Percentiles rank a stretch among this genome's conserved stretches.
These are phyloP conservation scores for Aspergillus carlsbadensis DNA, from an alignment of 495 filamentous ascomycete species.

Conservation along the genomic window DNA sequence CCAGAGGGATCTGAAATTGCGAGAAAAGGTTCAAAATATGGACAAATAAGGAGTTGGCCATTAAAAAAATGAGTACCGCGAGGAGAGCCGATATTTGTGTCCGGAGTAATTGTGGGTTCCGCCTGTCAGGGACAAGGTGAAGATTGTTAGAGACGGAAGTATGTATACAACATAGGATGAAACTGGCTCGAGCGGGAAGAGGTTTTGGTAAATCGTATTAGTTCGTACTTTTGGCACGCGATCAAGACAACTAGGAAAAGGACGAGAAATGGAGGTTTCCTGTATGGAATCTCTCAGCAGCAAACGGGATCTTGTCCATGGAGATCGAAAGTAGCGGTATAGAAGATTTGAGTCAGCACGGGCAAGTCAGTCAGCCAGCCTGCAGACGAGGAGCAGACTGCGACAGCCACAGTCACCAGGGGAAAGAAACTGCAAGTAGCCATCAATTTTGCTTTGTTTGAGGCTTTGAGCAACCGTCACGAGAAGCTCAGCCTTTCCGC, in stretches of 20 bases:
- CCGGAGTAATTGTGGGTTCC: too few relatives aligned
- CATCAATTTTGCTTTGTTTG: not conserved
- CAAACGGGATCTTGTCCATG: not conserved
- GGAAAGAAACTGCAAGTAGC: not conserved
- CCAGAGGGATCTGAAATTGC: too few relatives aligned
- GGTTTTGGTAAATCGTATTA: too few relatives aligned
- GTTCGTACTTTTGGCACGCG: conserved; percentile 6
- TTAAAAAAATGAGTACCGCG: too few relatives aligned
- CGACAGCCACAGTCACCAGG: too few relatives aligned
- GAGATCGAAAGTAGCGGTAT: conserved; percentile 13
- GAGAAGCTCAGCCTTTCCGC: conserved; percentile 18
- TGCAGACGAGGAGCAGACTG: not conserved
- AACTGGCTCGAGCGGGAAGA: too few relatives aligned
- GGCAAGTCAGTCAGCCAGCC: not conserved
- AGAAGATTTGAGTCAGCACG: conserved; percentile 8
- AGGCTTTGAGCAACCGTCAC: conserved; percentile 15
- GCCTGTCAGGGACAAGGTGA: not conserved
- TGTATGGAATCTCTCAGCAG: conserved; percentile 4
- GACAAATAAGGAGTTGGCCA: not conserved
- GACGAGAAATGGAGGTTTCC: conserved; percentile 5
- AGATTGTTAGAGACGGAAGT: too few relatives aligned
- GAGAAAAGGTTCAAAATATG: not conserved
- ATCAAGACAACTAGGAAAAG: conserved; percentile 2
- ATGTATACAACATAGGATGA: too few relatives aligned
- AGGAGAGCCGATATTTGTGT: too few relatives aligned